Percentiles rank a stretch among this genome's conserved stretches.
These are phyloP conservation scores for Scenedesmus sp. DNA, from an alignment of 163 green algal genomes.

Conservation along the genomic window DNA sequence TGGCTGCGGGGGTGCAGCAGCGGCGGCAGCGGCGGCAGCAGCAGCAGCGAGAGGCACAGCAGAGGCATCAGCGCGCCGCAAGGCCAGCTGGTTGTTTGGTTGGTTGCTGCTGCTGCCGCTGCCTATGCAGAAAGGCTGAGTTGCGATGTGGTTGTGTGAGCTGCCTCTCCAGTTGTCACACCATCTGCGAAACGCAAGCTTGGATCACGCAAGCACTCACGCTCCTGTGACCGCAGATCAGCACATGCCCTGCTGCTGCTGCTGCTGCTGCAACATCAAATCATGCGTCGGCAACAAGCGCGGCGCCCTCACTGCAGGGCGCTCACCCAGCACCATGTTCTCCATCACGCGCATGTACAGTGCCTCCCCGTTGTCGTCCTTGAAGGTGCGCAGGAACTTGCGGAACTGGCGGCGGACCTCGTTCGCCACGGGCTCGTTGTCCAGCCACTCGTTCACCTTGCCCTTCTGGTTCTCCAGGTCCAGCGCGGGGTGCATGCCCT, in stretches of 20 bases:
- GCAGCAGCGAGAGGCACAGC: not conserved
- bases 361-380: conserved; percentile 70
- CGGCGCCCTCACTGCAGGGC: too few relatives aligned
- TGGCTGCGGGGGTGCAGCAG: conserved; percentile 57
- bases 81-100: not conserved
- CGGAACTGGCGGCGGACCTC: conserved; percentile 78
- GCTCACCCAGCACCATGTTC: conserved; percentile 81
- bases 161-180: too few relatives aligned
- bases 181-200: too few relatives aligned
- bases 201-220: too few relatives aligned
- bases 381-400: conserved; percentile 81
- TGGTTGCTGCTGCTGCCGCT: too few relatives aligned
- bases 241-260: not conserved
- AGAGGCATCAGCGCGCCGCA: not conserved
- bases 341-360: conserved; percentile 75
- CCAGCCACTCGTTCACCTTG: conserved; percentile 81
- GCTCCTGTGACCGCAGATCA: not conserved
- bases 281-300: too few relatives aligned
- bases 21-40: conserved; percentile 5
- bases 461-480: conserved; percentile 38
- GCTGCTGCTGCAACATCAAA: not conserved
- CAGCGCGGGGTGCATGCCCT: conserved; percentile 19
- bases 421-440: conserved; percentile 69
- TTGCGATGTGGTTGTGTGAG: too few relatives aligned
- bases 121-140: too few relatives aligned